Conservation (phyloP, 495 filamentous ascomycete genomes). For the Trypethelium eluteriae region DNA sequence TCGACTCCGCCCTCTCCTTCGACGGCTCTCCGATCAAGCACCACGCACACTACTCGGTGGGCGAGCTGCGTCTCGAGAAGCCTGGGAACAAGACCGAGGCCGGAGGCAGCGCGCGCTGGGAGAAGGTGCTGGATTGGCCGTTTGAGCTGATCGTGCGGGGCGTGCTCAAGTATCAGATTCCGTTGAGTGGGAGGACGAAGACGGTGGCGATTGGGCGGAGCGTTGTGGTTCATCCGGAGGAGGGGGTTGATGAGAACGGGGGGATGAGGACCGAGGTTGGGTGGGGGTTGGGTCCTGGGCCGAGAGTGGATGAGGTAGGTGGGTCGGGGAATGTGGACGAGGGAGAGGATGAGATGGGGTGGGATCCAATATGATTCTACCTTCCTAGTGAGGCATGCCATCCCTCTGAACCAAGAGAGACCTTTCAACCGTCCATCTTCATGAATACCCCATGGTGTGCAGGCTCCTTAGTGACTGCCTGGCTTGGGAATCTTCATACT, state of each 20-base stretch:
- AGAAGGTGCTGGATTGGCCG: slow-evolving; percentile 77
- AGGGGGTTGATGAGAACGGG: slow-evolving; percentile 27
- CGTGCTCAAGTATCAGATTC: slow-evolving; percentile 79
- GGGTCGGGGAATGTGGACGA: neutral
- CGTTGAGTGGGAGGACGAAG: slow-evolving; percentile 62
- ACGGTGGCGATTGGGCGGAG: slow-evolving; percentile 47
- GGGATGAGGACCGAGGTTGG: neutral
- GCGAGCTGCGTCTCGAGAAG: slow-evolving; percentile 66
- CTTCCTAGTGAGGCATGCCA: neutral
- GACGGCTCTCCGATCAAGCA: slow-evolving; percentile 78
- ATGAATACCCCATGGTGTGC: neutral
- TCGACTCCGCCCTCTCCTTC: slow-evolving; percentile 81
- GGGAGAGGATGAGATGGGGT: neutral
- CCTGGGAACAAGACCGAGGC: slow-evolving; percentile 86
- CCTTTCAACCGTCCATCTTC: neutral
- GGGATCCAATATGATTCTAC: neutral
- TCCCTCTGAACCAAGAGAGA: neutral
- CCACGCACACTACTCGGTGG: slow-evolving; percentile 56
- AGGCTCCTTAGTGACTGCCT: neutral
- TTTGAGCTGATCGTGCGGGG: slow-evolving; percentile 89
- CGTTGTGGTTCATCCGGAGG: slow-evolving; percentile 46
- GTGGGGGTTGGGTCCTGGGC: neutral
- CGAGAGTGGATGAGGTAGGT: neutral
- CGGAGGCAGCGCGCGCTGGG: slow-evolving; percentile 84
- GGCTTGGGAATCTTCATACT: neutral